Conservation (phyloP, 257 asterid genomes). For the Jasminum sambac region DNA sequence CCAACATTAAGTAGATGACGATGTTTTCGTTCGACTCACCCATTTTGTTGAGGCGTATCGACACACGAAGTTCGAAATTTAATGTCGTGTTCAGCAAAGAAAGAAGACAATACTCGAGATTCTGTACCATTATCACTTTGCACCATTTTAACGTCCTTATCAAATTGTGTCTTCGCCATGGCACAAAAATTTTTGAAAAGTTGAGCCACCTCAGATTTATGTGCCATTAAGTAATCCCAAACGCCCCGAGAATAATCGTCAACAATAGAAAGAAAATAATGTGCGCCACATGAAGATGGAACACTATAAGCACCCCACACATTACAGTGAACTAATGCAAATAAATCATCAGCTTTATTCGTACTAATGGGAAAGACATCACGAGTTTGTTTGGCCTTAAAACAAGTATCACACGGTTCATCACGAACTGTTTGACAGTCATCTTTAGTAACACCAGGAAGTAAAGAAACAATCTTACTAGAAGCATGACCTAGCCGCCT, state of each 20-base stretch:
- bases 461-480: no score
- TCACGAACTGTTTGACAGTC: no score
- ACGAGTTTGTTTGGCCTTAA: background rate
- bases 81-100: background rate
- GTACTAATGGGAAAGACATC: background rate
- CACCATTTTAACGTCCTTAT: background rate
- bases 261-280: slow-evolving; percentile 1
- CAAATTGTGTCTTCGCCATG: background rate
- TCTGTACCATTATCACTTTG: slow-evolving; percentile 10
- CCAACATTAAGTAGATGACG: background rate
- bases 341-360: background rate
- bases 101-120: background rate
- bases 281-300: background rate
- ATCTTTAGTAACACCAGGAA: no score
- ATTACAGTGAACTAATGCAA: slow-evolving; percentile 7
- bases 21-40: background rate
- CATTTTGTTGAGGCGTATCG: slow-evolving; percentile 3
- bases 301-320: background rate
- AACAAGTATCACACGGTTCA: slow-evolving; percentile 7
- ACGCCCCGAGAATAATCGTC: slow-evolving; percentile 13
- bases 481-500: no score
- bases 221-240: background rate
- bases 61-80: background rate
- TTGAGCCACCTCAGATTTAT: background rate
- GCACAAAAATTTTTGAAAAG: background rate